phyloP scores from a whole-genome alignment of 306 rosid genomes.

The Dryas octopetala region DNA sequence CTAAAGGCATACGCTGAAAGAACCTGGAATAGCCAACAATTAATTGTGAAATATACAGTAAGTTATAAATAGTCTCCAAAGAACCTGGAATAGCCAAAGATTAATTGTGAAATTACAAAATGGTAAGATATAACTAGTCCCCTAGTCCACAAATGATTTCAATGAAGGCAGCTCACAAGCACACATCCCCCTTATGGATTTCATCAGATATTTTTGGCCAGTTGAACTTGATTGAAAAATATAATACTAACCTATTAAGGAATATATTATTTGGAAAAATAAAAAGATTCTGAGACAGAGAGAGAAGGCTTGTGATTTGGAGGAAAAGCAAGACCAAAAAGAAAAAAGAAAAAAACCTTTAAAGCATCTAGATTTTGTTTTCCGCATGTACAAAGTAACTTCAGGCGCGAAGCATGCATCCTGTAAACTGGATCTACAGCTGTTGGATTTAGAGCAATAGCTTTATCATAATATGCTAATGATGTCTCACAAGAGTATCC shows the following conservation, averaged over 20 bases:
- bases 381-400: slow-evolving; percentile 64
- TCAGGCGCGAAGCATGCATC: slow-evolving; percentile 96
- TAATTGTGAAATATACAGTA: neutral
- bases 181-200: neutral
- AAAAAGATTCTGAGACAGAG: slow-evolving; percentile 12
- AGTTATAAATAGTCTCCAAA: slow-evolving; percentile 25
- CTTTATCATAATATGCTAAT: slow-evolving; percentile 72
- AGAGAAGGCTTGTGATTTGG: slow-evolving; percentile 19
- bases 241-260: slow-evolving; percentile 16
- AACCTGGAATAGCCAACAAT: slow-evolving; percentile 57
- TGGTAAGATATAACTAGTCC: neutral
- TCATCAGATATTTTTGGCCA: neutral
- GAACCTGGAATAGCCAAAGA: slow-evolving; percentile 56
- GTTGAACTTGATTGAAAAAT: slow-evolving; percentile 4
- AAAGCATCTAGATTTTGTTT: slow-evolving; percentile 64
- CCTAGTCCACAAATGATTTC: neutral
- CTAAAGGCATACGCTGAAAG: slow-evolving; percentile 67
- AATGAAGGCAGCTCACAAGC: neutral
- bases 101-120: neutral
- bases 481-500: slow-evolving; percentile 69
- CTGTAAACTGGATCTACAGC: slow-evolving; percentile 98
- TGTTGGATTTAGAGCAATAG: slow-evolving; percentile 75
- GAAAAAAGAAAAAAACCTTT: slow-evolving; percentile 47
- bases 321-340: slow-evolving; percentile 21
- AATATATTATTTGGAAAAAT: slow-evolving; percentile 24